These are phyloP conservation scores for Leccinellum luteum DNA, from an alignment of 768 basidiomycete genomes.

Conservation along the genomic window DNA sequence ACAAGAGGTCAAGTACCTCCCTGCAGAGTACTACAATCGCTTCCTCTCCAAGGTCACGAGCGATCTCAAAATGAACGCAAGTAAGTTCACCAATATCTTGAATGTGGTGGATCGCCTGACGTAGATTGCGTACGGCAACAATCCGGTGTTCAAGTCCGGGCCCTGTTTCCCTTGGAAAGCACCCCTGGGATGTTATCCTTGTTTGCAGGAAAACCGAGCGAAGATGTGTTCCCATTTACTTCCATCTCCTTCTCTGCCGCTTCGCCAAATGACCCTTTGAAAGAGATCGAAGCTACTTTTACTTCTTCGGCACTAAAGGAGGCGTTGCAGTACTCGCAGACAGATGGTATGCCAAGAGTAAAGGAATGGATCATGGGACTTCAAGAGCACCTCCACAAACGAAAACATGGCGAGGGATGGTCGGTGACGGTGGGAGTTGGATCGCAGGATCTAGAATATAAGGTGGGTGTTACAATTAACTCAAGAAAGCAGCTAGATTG, in stretches of 20 bases:
- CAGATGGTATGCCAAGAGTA: conserved; percentile 60
- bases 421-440: conserved; percentile 66
- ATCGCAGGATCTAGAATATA: conserved; percentile 80
- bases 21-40: conserved; percentile 47
- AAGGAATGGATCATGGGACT: conserved; percentile 62
- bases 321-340: conserved; percentile 71
- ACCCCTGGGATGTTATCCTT: not conserved
- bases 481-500: not conserved
- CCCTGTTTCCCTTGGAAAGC: not conserved
- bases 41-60: conserved; percentile 60
- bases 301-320: conserved; percentile 38
- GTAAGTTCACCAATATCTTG: conserved; percentile 34
- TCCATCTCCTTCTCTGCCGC: not conserved
- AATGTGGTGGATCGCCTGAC: not conserved
- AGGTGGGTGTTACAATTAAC: conserved; percentile 37
- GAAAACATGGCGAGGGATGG: conserved; percentile 63
- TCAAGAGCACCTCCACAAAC: conserved; percentile 62
- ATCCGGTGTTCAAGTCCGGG: not conserved
- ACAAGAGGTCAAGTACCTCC: conserved; percentile 28
- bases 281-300: conserved; percentile 48
- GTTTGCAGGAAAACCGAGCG: not conserved
- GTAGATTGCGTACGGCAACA: not conserved
- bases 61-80: conserved; percentile 53
- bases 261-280: conserved; percentile 16
- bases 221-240: conserved; percentile 13